phyloP scores from a whole-genome alignment of 2,329 filamentous ascomycete species.

The Diplodia mutila region DNA sequence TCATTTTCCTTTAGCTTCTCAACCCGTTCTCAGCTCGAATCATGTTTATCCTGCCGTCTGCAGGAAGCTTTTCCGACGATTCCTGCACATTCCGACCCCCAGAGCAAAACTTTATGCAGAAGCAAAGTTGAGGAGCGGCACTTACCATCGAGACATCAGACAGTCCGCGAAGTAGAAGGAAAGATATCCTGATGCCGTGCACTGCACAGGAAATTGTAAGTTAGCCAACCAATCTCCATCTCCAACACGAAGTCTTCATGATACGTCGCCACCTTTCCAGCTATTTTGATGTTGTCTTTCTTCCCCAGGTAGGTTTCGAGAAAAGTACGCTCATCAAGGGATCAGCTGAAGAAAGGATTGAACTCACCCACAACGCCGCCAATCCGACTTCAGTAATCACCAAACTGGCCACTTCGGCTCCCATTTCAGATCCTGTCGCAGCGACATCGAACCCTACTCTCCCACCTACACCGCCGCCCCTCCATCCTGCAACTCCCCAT shows the following conservation, averaged over 20 bases:
- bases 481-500: constrained; percentile 29
- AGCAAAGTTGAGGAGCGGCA: background rate
- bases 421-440: constrained; percentile 35
- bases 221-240: background rate
- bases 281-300: background rate
- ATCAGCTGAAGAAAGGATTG: background rate
- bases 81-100: background rate
- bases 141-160: constrained; percentile 79
- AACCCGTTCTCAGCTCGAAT: background rate
- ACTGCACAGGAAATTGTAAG: constrained; percentile 52
- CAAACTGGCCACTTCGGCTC: constrained; percentile 26
- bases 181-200: constrained; percentile 74
- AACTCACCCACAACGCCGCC: constrained; percentile 73
- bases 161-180: constrained; percentile 85
- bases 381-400: constrained; percentile 65
- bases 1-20: background rate
- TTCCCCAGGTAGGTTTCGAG: background rate
- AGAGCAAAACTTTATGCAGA: background rate
- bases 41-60: background rate
- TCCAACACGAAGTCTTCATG: background rate
- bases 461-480: constrained; percentile 43
- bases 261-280: background rate
- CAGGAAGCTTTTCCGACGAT: background rate
- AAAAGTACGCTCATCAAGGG: background rate
- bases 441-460: constrained; percentile 34